A percentile compares a stretch with the other conserved stretches of the same genome.
These are phyloP conservation scores for Aureobasidium leucospermi DNA, from an alignment of 2,329 filamentous ascomycete genomes.

Conservation along the genomic window DNA sequence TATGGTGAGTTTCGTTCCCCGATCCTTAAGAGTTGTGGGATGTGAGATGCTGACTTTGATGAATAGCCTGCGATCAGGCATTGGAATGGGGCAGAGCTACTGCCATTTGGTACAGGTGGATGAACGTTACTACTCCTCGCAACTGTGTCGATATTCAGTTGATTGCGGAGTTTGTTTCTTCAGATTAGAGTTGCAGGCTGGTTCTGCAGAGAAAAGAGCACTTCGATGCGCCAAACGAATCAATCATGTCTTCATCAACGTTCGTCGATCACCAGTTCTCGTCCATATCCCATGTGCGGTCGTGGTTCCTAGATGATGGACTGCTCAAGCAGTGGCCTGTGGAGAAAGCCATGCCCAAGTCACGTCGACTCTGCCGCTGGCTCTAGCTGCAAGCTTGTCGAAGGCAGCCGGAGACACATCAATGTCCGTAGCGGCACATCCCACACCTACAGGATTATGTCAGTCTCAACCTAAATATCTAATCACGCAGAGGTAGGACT, in stretches of 20 bases:
- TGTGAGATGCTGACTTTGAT: not conserved
- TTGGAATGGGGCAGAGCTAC: conserved; percentile 15
- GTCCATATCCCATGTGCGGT: not conserved
- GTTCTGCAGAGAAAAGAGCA: not conserved
- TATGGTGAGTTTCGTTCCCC: conserved; percentile 12
- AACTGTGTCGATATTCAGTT: conserved; percentile 8
- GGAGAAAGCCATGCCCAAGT: conserved; percentile 27
- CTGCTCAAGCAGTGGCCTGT: conserved; percentile 5
- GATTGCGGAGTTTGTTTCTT: conserved; percentile 5
- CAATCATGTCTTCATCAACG: not conserved
- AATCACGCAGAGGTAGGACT: not conserved
- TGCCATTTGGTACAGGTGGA: conserved; percentile 15
- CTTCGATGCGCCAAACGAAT: not conserved
- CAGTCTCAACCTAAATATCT: not conserved
- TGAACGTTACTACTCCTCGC: conserved; percentile 9
- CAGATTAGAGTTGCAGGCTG: not conserved
- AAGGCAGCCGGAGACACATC: conserved; percentile 45
- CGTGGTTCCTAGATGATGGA: not conserved
- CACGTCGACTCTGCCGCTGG: conserved; percentile 24
- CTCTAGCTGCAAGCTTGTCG: conserved; percentile 34
- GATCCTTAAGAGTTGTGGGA: not conserved
- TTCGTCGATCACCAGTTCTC: not conserved
- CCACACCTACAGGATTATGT: conserved; percentile 19
- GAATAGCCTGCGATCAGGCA: conserved; percentile 12
- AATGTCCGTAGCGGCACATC: conserved; percentile 41